Conservation (phyloP, 352 stramenopile species). For the Pythium grandisporangium region DNA sequence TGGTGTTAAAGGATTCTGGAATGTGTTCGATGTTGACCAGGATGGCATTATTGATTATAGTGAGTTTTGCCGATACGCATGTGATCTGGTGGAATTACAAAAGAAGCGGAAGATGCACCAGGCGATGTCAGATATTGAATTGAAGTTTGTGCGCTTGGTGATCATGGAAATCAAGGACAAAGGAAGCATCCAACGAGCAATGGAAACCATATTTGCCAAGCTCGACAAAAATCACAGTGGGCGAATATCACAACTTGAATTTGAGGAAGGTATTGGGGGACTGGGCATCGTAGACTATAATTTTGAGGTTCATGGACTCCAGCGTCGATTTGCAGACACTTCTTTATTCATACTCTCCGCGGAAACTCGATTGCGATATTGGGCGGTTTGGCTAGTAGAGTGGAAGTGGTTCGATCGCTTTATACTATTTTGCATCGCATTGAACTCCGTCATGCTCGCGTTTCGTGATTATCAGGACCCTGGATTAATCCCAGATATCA, state of each 20-base stretch:
- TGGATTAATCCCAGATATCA: conserved; percentile 18
- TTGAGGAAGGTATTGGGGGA: conserved; percentile 26
- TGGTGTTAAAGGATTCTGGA: conserved; percentile 24
- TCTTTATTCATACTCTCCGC: conserved; percentile 26
- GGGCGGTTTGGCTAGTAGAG: conserved; percentile 31
- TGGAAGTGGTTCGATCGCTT: conserved; percentile 72
- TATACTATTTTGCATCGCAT: conserved; percentile 57
- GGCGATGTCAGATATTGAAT: conserved; percentile 17
- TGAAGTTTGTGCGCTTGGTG: conserved; percentile 24
- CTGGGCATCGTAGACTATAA: conserved; percentile 37
- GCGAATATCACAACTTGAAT: conserved; percentile 28
- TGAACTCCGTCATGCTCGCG: conserved; percentile 58
- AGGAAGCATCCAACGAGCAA: conserved; percentile 11
- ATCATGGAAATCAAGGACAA: conserved; percentile 19
- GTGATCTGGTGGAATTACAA: conserved; percentile 21
- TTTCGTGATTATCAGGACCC: conserved; percentile 43
- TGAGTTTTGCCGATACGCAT: conserved; percentile 36
- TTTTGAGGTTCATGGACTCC: conserved; percentile 30
- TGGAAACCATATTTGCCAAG: conserved; percentile 26
- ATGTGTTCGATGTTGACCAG: conserved; percentile 27
- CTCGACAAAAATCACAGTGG: conserved; percentile 27
- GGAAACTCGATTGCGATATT: conserved; percentile 24
- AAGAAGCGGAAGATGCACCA: conserved; percentile 18
- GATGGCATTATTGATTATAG: conserved; percentile 33
- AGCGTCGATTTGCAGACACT: conserved; percentile 26